phyloP scores from a whole-genome alignment of 1,139 yeast species.

The Casaregolazyma lundiana region DNA sequence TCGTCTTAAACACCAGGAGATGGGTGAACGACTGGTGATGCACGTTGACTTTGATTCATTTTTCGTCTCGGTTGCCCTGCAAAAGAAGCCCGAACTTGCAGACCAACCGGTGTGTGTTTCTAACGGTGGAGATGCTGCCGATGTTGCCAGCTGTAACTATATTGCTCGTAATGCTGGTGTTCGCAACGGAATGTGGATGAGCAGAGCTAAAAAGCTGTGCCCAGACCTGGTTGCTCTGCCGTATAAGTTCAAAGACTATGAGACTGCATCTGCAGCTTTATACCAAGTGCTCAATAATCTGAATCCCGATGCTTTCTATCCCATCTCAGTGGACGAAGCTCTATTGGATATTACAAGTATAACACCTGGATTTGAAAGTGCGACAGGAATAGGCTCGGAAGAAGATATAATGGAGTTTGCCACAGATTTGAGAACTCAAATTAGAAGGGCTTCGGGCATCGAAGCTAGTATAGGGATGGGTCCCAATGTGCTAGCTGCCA shows the following conservation, averaged over 20 bases:
- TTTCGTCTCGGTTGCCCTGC: constrained; percentile 80
- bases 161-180: constrained; percentile 73
- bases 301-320: constrained; percentile 59
- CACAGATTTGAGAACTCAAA: constrained; percentile 40
- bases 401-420: constrained; percentile 28
- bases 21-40: constrained; percentile 40
- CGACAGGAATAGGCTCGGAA: constrained; percentile 1
- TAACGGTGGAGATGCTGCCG: constrained; percentile 62
- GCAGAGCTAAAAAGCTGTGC: constrained; percentile 57
- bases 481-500: constrained; percentile 67
- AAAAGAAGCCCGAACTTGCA: constrained; percentile 46
- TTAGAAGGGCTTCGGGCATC: constrained; percentile 52
- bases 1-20: constrained; percentile 2
- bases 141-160: constrained; percentile 91
- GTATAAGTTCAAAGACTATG: constrained; percentile 75
- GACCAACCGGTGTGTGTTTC: constrained; percentile 75
- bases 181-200: constrained; percentile 85
- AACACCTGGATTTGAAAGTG: constrained; percentile 7
- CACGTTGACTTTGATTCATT: constrained; percentile 95
- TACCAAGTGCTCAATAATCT: constrained; percentile 42
- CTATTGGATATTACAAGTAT: constrained; percentile 58
- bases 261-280: constrained; percentile 50
- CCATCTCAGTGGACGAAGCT: constrained; percentile 91
- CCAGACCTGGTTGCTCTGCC: constrained; percentile 59
- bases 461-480: constrained; percentile 77